Conservation (phyloP, 768 basidiomycete genomes). For the Hygrophorus pudorinus region DNA sequence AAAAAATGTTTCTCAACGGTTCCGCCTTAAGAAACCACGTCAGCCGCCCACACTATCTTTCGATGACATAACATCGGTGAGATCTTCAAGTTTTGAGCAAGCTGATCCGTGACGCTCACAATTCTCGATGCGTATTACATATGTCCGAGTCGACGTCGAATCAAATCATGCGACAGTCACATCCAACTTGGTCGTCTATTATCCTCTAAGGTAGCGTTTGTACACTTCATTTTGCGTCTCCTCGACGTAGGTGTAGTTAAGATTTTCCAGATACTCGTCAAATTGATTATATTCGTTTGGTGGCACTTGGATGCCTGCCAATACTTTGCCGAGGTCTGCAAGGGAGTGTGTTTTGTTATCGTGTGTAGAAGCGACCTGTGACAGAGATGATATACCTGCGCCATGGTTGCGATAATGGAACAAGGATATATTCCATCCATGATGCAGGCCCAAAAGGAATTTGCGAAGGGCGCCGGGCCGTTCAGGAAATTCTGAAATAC, state of each 20-base stretch:
- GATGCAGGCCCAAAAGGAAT: constrained; percentile 75
- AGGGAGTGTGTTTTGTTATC: constrained; percentile 4
- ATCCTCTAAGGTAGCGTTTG: constrained; percentile 52
- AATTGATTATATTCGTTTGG: constrained; percentile 56
- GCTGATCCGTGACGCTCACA: too few relatives aligned
- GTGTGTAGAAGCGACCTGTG: background rate
- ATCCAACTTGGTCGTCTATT: constrained; percentile 2
- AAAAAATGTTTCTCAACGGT: too few relatives aligned
- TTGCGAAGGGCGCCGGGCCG: constrained; percentile 84
- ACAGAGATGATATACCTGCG: constrained; percentile 51
- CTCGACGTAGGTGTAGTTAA: constrained; percentile 86
- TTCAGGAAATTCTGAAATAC: constrained; percentile 81
- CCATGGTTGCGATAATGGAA: constrained; percentile 99
- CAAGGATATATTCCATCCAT: constrained; percentile 89
- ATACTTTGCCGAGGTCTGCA: constrained; percentile 82
- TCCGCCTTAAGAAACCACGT: too few relatives aligned
- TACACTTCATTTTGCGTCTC: constrained; percentile 88
- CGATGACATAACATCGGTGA: too few relatives aligned
- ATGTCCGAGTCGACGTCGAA: too few relatives aligned
- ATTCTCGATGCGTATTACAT: too few relatives aligned
- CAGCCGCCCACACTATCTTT: too few relatives aligned
- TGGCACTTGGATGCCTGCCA: constrained; percentile 92
- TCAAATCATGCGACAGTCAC: too few relatives aligned
- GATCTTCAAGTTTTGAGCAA: too few relatives aligned
- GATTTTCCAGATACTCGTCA: constrained; percentile 57